Evolutionary conservation across 495 filamentous ascomycete species (phyloP).

Genomic region (Lasiosphaeria miniovina): DNA sequence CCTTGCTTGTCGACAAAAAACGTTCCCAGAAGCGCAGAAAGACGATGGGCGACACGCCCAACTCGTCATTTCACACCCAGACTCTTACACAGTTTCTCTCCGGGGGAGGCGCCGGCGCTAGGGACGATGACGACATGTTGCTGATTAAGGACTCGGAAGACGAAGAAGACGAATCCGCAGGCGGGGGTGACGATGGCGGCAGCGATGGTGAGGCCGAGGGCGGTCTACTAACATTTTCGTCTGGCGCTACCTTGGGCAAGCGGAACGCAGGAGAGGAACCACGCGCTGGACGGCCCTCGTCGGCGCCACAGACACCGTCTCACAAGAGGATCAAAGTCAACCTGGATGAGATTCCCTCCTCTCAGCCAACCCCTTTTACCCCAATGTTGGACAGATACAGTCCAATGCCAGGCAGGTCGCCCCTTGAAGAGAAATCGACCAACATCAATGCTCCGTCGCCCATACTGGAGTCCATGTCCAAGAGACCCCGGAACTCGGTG

Average conservation of each 20-base stretch:
- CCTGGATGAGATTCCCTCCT: conserved; percentile 39
- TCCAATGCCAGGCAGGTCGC: conserved; percentile 26
- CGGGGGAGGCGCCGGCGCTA: conserved; percentile 14
- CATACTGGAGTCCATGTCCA: conserved; percentile 25
- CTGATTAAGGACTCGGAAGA: conserved; percentile 37
- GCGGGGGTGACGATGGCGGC: conserved; percentile 5
- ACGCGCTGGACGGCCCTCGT: not conserved
- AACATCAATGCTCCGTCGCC: conserved; percentile 29
- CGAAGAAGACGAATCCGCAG: conserved; percentile 24
- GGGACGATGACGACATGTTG: conserved; percentile 21
- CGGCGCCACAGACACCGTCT: conserved; percentile 34
- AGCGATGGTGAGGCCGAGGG: conserved; percentile 23
- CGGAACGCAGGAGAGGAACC: not conserved
- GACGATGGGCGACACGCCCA: conserved; percentile 41
- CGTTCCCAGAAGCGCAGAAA: conserved; percentile 31
- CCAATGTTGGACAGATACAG: conserved; percentile 32
- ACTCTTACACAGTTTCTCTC: conserved; percentile 44
- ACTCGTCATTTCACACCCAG: conserved; percentile 41
- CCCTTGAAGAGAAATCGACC: conserved; percentile 37
- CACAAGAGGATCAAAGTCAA: conserved; percentile 32
- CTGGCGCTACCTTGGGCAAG: not conserved
- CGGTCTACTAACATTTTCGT: not conserved
- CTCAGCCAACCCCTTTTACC: conserved; percentile 35
- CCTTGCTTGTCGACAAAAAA: conserved; percentile 15
- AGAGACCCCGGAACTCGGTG: conserved; percentile 29